Conservation (phyloP, 176 grass and related monocot genomes). For the Pontederia crassipes region DNA sequence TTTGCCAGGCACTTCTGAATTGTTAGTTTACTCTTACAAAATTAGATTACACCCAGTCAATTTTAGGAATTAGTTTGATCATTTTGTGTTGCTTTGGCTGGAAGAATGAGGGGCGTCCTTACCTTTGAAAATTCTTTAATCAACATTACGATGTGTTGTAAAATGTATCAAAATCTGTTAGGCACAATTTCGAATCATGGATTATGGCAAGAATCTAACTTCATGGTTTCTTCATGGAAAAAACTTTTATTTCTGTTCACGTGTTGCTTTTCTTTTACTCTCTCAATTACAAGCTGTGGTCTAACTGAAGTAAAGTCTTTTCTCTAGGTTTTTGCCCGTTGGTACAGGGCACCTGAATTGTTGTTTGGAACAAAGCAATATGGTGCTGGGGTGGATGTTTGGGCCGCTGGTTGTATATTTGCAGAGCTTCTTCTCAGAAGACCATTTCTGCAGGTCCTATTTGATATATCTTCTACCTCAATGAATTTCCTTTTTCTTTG, state of each 20-base stretch:
- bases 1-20: no score
- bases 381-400: conserved; percentile 90
- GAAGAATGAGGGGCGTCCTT: no score
- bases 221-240: no score
- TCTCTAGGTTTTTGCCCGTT: conserved; percentile 89
- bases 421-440: conserved; percentile 85
- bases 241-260: background rate
- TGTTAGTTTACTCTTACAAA: no score
- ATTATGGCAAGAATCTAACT: no score
- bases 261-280: background rate
- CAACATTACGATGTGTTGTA: no score
- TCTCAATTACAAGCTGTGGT: background rate
- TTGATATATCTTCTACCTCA: conserved; percentile 15
- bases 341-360: conserved; percentile 96
- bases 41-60: no score
- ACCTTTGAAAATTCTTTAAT: no score
- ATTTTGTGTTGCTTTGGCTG: no score
- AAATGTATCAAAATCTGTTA: no score
- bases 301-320: background rate
- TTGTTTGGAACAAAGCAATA: conserved; percentile 96
- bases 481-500: background rate
- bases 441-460: conserved; percentile 73
- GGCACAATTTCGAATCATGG: no score
- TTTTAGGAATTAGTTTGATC: no score
- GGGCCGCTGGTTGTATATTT: conserved; percentile 98